Base-by-base conservation (phyloP, 768 basidiomycete genomes). In the Sutorius australiensis region DNA sequence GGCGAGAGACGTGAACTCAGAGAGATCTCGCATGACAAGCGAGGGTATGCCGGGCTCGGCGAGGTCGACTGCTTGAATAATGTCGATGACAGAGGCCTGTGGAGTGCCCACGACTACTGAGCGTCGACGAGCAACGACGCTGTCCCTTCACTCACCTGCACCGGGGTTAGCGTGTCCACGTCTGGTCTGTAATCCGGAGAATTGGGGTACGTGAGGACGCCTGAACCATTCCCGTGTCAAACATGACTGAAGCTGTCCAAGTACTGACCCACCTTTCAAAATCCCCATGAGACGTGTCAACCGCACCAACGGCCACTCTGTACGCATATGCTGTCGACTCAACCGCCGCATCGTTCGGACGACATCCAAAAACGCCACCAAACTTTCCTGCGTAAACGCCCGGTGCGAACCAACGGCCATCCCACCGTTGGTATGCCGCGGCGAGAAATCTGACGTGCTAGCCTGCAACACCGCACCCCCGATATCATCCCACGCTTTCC, bases 101-200 rank as follows among this genome's bases (percentile, higher is more conserved):
- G 1, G 67, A 59, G 62, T 48, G 12, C 28, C 64, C 49, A 19
- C 54, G 14, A 58, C 39, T 40, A 32, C 10, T 6, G 8, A 48
- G 6, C 19, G n/a, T 9, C 5, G 10, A 34, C 46, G 10, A n/a
- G 5, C 3, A 11, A 30, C 36, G 6, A 40, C 19, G 2, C 19
- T 16, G 13, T 9, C 36, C 14, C 37, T 12, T 39, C 39, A 50
- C 74, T 36, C 65, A 88, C 89, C 79, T 92, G 90, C 7, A 92
- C 81, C 39, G 91, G 88, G 19, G 83, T 82, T 34, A 98, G 75
- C 19, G 74, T 69, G 63, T 98, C 95, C 38, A 94, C 76, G 61
- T 99, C 95, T 2, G 90, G 87, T 38, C 93, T 77, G 66, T 92
- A 95, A 63, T 95, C 92, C 13, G 88, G 84, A 0, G 91, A 94